Percentiles rank a stretch among this genome's conserved stretches.
These are phyloP conservation scores for Prillingera fragicola DNA, from an alignment of 1,284 basidiomycete species.

Conservation along the genomic window DNA sequence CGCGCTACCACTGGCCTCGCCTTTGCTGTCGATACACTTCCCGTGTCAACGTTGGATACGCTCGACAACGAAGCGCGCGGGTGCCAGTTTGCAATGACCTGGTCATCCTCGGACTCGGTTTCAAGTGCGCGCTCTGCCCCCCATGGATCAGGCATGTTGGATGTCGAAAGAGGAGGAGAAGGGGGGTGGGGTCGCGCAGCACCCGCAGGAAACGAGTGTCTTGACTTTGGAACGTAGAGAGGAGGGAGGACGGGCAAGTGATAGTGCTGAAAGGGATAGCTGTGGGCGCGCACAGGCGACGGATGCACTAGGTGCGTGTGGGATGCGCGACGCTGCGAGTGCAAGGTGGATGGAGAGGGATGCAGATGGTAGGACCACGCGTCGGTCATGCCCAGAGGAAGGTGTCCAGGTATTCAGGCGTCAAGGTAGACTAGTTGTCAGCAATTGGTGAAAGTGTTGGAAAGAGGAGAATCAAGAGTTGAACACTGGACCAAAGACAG, in stretches of 20 bases:
- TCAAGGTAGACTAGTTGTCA: not conserved
- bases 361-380: no score
- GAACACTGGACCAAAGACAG: no score
- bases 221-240: not conserved
- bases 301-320: conserved; percentile 16
- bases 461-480: no score
- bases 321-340: no score
- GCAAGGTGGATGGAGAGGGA: no score
- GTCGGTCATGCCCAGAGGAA: conserved; percentile 2
- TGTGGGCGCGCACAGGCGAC: conserved; percentile 20
- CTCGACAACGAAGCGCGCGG: no score
- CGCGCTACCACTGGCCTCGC: no score
- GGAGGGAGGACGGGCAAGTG: not conserved
- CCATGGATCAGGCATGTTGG: conserved; percentile 17
- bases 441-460: no score
- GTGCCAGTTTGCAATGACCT: not conserved
- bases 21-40: no score
- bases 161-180: conserved; percentile 16
- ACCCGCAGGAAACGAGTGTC: no score
- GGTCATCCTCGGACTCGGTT: not conserved
- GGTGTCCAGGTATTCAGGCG: not conserved
- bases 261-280: conserved; percentile 7
- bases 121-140: conserved; percentile 6
- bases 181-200: conserved; percentile 15
- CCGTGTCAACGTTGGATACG: no score